phyloP scores from a whole-genome alignment of 2,329 filamentous ascomycete species.

The Amphichorda felina region DNA sequence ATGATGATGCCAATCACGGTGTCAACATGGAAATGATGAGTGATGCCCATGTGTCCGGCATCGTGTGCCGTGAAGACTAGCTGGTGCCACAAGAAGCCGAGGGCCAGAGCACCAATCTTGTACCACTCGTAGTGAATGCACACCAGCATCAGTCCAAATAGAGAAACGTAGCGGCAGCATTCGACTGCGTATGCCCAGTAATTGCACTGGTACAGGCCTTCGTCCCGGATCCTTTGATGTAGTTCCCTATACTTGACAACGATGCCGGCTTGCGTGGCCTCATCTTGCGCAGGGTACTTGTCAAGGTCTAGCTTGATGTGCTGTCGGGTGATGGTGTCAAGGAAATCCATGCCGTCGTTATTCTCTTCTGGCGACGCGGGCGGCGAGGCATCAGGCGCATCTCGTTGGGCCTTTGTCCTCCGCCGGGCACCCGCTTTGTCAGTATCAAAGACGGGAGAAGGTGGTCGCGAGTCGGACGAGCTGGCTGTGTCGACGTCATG shows the following conservation, averaged over 20 bases:
- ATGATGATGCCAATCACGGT: slow-evolving; percentile 81
- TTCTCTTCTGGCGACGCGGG: not conserved
- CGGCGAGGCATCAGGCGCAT: not conserved
- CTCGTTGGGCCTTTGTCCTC: slow-evolving; percentile 15
- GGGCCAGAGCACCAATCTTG: slow-evolving; percentile 54
- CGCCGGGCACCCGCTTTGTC: slow-evolving; percentile 6
- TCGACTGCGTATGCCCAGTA: slow-evolving; percentile 74
- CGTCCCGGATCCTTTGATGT: slow-evolving; percentile 56
- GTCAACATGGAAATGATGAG: slow-evolving; percentile 76
- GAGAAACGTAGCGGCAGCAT: slow-evolving; percentile 51
- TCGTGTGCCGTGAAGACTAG: slow-evolving; percentile 90
- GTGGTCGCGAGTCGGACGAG: slow-evolving; percentile 38
- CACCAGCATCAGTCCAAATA: slow-evolving; percentile 50
- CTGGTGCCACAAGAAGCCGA: slow-evolving; percentile 89
- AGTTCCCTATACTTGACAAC: slow-evolving; percentile 72
- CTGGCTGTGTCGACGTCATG: slow-evolving; percentile 22
- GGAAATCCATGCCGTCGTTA: slow-evolving; percentile 46
- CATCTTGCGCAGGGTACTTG: slow-evolving; percentile 71
- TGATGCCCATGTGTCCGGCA: slow-evolving; percentile 95
- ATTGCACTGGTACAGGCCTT: slow-evolving; percentile 74
- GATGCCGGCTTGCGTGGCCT: slow-evolving; percentile 61
- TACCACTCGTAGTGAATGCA: slow-evolving; percentile 57
- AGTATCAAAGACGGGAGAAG: slow-evolving; percentile 37
- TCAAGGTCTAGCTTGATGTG: slow-evolving; percentile 65
- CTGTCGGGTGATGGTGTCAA: slow-evolving; percentile 62